Conservation (phyloP, 2,329 filamentous ascomycete genomes). For the Fusarium luffae region DNA sequence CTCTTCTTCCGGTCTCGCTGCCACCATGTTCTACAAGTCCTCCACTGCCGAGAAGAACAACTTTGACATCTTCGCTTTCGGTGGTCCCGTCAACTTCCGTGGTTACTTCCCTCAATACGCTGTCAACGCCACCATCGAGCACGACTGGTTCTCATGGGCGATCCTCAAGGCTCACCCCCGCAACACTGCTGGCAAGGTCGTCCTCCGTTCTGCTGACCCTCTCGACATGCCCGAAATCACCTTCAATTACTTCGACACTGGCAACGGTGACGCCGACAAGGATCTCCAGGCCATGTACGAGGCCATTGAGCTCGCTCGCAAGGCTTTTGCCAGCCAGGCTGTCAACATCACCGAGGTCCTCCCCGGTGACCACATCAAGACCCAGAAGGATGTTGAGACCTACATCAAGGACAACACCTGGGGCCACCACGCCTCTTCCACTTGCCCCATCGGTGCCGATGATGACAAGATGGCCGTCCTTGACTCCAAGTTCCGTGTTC, state of each 20-base stretch:
- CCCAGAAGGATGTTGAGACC: constrained; percentile 29
- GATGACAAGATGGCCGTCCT: constrained; percentile 55
- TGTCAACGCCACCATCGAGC: constrained; percentile 56
- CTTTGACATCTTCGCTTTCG: constrained; percentile 65
- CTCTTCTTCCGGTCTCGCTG: constrained; percentile 62
- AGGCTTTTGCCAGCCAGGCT: constrained; percentile 48
- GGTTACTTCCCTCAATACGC: constrained; percentile 68
- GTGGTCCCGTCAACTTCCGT: constrained; percentile 64
- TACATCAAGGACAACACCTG: constrained; percentile 49
- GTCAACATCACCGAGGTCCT: constrained; percentile 40
- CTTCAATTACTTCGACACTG: constrained; percentile 70
- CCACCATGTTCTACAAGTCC: constrained; percentile 56
- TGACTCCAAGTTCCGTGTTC: constrained; percentile 60
- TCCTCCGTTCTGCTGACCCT: constrained; percentile 69
- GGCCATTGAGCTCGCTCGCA: constrained; percentile 63
- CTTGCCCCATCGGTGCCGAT: constrained; percentile 49
- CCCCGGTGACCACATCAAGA: constrained; percentile 25
- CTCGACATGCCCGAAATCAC: constrained; percentile 71
- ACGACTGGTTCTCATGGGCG: constrained; percentile 55
- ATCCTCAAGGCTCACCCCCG: constrained; percentile 71
- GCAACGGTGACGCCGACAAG: constrained; percentile 58
- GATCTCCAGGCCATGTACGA: constrained; percentile 67
- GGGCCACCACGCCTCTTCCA: constrained; percentile 51
- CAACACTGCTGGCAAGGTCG: constrained; percentile 71
- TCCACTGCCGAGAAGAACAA: constrained; percentile 52